Base-by-base conservation (phyloP, 2,329 filamentous ascomycete genomes). In the Pyrenochaeta sp. region DNA sequence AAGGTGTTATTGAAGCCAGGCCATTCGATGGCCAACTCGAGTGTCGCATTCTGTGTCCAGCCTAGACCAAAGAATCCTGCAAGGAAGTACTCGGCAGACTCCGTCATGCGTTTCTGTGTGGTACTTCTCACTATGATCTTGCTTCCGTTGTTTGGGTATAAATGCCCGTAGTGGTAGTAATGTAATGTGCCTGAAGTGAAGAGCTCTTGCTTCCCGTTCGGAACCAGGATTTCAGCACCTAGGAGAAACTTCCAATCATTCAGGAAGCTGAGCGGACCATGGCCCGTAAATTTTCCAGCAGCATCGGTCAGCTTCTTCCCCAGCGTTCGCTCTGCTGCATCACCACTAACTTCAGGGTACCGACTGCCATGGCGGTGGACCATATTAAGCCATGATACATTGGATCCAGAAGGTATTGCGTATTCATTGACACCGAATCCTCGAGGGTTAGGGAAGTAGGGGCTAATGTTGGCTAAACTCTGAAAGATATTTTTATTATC, bases 61-160 rank as follows among this genome's bases (percentile, higher is more conserved):
- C 88, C 84, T 0, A 91, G 81, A 0, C 90, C 90, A 67, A 92
- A 92, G 77, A 92, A 92, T 0, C 90, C 90, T 5, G 89, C 87
- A 68, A 92, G 77, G 75, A 91, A 92, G 73, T 92, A 89, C 73
- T 92, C 89, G 2, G 89, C 89, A 33, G 84, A 88, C 71, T 92
- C 87, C 18, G 89, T 78, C 90, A 92, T 92, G 20, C 90, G 85
- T 68, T 90, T 86, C 70, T 92, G 88, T 1, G 89, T 90, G 0
- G 89, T 91, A 1, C 89, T 91, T 23, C 90, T 82, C 14, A 86
- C 88, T 51, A 92, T 84, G 54, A 92, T 86, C 76, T 90, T 92
- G 74, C 82, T 87, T 50, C 85, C 83, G 4, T 89, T 85, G 63
- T 91, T 88, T 7, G 76, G 75, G 65, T 91, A 91, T 18, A 92